Evolutionary conservation across 306 rosid species (phyloP).

Genomic region (Cucumis sativus): Cucumber_9930_V3 NC_026661.2:1304001-1304500

Average conservation of each 20-base stretch:
- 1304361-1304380: no score
- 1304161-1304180: neutral
- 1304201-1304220: constrained; percentile 51
- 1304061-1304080: neutral
- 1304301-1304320: no score
- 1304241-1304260: constrained; percentile 60
- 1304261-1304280: constrained; percentile 63
- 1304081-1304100: neutral
- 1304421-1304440: no score
- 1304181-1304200: constrained; percentile 86
- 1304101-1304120: neutral
- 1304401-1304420: no score
- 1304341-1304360: no score
- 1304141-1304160: no score
- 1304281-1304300: neutral
- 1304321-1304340: neutral
- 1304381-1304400: no score
- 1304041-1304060: neutral
- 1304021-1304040: constrained; percentile 1
- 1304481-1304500: no score
- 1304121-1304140: no score
- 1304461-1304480: no score
- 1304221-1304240: constrained; percentile 32
- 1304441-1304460: no score
- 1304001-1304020: neutral